Conservation (phyloP, 257 asterid genomes). For the Penstemon barbatus region DNA sequence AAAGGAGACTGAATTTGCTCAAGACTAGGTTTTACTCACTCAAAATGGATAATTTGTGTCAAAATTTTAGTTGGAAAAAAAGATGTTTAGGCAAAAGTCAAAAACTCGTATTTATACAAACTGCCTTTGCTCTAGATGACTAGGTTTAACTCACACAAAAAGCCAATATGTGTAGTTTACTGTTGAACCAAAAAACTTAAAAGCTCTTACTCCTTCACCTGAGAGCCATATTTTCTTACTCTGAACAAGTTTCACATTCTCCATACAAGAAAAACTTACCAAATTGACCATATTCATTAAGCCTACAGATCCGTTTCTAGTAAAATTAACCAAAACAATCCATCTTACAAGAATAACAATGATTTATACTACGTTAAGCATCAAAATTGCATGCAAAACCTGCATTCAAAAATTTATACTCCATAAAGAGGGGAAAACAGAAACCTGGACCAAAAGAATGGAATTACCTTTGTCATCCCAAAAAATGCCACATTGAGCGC, state of each 20-base stretch:
- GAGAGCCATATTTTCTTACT: slow-evolving; percentile 5
- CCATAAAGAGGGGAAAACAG: slow-evolving; percentile 8
- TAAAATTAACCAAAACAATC: not conserved
- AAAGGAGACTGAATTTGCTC: not conserved
- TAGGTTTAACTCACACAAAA: too few relatives aligned
- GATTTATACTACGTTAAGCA: not conserved
- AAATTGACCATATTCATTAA: not conserved
- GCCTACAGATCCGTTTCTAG: not conserved
- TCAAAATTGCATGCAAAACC: slow-evolving; percentile 7
- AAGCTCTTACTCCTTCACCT: not conserved
- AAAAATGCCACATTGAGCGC: slow-evolving; percentile 86
- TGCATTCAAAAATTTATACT: slow-evolving; percentile 14
- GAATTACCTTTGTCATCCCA: slow-evolving; percentile 90
- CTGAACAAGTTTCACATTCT: slow-evolving; percentile 12
- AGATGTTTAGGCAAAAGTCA: not conserved
- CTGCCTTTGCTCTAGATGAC: too few relatives aligned
- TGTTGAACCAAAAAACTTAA: not conserved
- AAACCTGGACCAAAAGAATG: slow-evolving; percentile 14
- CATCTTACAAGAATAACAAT: not conserved
- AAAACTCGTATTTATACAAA: not conserved
- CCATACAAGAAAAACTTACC: slow-evolving; percentile 6
- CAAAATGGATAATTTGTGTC: not conserved
- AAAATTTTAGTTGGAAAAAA: not conserved
- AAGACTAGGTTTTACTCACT: not conserved
- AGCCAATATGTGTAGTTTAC: slow-evolving; percentile 11